Conservation (phyloP, 2,329 filamentous ascomycete genomes). For the Emmonsia crescens region DNA sequence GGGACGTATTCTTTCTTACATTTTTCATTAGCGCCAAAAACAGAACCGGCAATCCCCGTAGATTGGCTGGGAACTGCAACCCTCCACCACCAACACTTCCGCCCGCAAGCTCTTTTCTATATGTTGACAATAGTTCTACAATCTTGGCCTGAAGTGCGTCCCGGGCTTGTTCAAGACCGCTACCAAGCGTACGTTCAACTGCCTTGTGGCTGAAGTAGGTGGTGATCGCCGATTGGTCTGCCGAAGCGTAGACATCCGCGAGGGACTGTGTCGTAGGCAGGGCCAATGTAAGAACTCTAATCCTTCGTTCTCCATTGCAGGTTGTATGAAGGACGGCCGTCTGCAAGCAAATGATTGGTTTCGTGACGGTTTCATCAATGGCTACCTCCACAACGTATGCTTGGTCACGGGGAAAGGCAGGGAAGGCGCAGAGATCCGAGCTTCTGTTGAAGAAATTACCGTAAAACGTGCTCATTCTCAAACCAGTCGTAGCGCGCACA, state of each 20-base stretch:
- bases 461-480: conserved; percentile 97
- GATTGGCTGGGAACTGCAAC: conserved; percentile 85
- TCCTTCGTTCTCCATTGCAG: conserved; percentile 91
- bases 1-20: conserved; percentile 40
- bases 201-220: conserved; percentile 97
- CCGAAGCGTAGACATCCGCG: conserved; percentile 85
- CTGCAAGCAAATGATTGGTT: conserved; percentile 86
- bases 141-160: conserved; percentile 87
- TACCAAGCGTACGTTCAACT: conserved; percentile 77
- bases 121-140: conserved; percentile 84
- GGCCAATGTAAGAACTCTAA: conserved; percentile 84
- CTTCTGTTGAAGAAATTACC: conserved; percentile 99
- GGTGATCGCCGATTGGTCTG: conserved; percentile 85
- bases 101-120: conserved; percentile 91
- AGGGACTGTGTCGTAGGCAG: conserved; percentile 86
- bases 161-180: conserved; percentile 77
- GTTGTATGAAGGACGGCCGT: conserved; percentile 93
- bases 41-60: conserved; percentile 75
- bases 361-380: conserved; percentile 87
- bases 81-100: conserved; percentile 89
- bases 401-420: conserved; percentile 93
- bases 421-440: conserved; percentile 95
- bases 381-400: conserved; percentile 97
- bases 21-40: conserved; percentile 96
- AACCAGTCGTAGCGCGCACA: conserved; percentile 84